These are phyloP conservation scores for Cladophialophora chaetospira DNA, from an alignment of 2,329 filamentous ascomycete species.

Conservation along the genomic window DNA sequence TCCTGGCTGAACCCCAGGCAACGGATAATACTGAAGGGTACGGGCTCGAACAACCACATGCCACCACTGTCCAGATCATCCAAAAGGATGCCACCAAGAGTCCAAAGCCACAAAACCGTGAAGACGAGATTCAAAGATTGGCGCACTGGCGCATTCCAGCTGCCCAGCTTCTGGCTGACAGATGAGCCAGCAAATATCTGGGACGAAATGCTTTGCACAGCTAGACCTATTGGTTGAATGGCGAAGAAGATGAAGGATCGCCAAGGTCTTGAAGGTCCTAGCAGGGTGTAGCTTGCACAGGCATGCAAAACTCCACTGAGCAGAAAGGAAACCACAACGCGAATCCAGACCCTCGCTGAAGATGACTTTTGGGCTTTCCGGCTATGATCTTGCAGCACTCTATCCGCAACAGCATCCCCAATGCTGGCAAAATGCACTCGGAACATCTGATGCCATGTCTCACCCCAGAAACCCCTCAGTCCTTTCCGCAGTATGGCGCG, in stretches of 20 bases:
- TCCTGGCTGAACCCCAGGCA: background rate
- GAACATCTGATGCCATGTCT: slow-evolving; percentile 5
- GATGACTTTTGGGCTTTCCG: background rate
- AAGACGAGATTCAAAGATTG: background rate
- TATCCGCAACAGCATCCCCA: background rate
- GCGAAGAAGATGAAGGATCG: slow-evolving; percentile 1
- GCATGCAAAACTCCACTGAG: slow-evolving; percentile 8
- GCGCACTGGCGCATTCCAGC: background rate
- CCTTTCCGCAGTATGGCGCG: slow-evolving; percentile 2
- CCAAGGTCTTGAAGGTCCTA: background rate
- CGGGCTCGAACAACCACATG: slow-evolving; percentile 6
- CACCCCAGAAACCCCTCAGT: slow-evolving; percentile 2
- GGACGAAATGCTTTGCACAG: background rate
- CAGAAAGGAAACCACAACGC: background rate
- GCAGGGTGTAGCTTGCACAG: slow-evolving; percentile 8
- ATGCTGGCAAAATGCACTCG: slow-evolving; percentile 6
- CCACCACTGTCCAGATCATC: slow-evolving; percentile 1
- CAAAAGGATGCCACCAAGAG: background rate
- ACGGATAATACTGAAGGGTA: slow-evolving; percentile 1
- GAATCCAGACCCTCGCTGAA: background rate
- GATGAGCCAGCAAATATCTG: background rate
- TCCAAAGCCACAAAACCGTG: slow-evolving; percentile 3
- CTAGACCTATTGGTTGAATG: background rate
- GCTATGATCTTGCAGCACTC: background rate
- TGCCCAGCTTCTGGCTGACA: background rate